Percentiles rank a stretch among this genome's conserved stretches.
phyloP scores from a whole-genome alignment of 2,329 filamentous ascomycete species.

The Orbilia blumenaviensis region DNA sequence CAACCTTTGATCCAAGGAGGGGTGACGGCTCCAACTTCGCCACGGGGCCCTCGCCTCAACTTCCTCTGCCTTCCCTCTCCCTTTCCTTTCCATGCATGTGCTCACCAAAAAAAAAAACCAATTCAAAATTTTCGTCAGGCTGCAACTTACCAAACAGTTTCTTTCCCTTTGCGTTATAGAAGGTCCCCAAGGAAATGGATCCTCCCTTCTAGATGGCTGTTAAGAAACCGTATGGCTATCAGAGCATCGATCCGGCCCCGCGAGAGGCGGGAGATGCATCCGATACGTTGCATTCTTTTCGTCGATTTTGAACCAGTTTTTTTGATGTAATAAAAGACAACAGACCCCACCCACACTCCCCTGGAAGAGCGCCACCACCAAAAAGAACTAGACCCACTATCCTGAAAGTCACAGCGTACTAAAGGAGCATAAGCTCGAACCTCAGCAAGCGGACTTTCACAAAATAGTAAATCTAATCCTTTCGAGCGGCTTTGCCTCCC shows the following conservation, averaged over 20 bases:
- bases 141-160: neutral
- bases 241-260: neutral
- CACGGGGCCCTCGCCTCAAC: constrained; percentile 1
- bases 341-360: neutral
- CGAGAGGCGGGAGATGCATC: neutral
- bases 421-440: neutral
- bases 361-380: neutral
- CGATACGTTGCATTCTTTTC: neutral
- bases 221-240: neutral
- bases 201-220: neutral
- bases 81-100: too few relatives aligned
- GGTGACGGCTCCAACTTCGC: neutral
- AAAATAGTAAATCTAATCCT: neutral
- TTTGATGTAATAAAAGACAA: neutral
- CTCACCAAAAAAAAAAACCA: too few relatives aligned
- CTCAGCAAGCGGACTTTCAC: neutral
- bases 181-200: neutral
- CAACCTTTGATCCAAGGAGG: neutral
- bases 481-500: neutral
- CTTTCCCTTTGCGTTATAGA: neutral
- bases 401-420: neutral
- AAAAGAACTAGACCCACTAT: neutral
- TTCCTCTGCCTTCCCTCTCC: neutral
- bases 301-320: neutral
- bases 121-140: neutral